Base-by-base conservation (phyloP, 2,329 filamentous ascomycete species). In the Penicillium aurantiogriseum region DNA sequence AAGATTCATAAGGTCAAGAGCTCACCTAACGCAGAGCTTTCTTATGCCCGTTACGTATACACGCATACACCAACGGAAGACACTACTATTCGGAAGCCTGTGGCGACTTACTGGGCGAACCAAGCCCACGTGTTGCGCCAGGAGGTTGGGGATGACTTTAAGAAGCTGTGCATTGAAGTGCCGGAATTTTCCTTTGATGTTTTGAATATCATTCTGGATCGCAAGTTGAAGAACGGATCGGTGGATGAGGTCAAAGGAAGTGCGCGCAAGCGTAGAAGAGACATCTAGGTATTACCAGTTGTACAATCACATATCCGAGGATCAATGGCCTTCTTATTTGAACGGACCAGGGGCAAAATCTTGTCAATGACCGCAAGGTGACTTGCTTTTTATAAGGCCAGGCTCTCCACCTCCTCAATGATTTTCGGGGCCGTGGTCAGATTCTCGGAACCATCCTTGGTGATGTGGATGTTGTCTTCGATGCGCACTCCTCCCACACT, bases 121-220 rank as follows among this genome's bases (percentile, higher is more conserved):
- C 83, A 90, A 60, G 88, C 85, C 58, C 91, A 94, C 77, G 87
- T 90, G 13, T 79, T 96, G 62, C 88, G 92, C 19, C 83, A 92
- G 75, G 91, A 96, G 76, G 91, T 92, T 38, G 91, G 95, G 75
- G 83, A 85, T 7, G 90, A 95, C 76, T 96, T 96, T 83, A 86
- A 88, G 73, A 75, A 83, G 45, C 85, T 96, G 76, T 96, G 92
- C 77, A 78, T 96, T 72, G 90, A 96, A 77, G 92, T 88, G 72
- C 92, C 92, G 19, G 89, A 95, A 71, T 97, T 97, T 72, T 89
- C 89, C 70, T 97, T 92, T 79, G 92, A 97, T 74, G 90, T 97
- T 55, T 84, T 97, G 59, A 92, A 86, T 25, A 68, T 79, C 31
- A 73, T 79, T 25, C 65, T 80, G 36, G 77, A 80, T 60, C 71